Conservation (phyloP, 768 basidiomycete species). For the Gloeopeniophorella convolvens region DNA sequence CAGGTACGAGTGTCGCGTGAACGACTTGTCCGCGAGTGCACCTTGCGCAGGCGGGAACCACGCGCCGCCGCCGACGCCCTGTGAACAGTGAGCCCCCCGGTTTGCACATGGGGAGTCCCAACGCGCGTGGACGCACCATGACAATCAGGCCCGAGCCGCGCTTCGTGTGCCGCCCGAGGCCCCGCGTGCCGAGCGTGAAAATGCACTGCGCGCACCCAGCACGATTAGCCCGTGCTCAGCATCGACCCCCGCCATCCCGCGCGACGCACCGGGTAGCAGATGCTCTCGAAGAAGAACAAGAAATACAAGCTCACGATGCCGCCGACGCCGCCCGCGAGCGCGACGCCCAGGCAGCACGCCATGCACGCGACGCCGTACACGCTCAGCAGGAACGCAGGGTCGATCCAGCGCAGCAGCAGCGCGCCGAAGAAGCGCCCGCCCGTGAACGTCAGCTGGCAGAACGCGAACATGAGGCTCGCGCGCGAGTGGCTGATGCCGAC, state of each 20-base stretch:
- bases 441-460: constrained; percentile 65
- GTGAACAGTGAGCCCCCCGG: no score
- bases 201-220: constrained; percentile 49
- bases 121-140: constrained; percentile 35
- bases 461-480: constrained; percentile 63
- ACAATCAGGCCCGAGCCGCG: constrained; percentile 57
- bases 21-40: constrained; percentile 42
- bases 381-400: constrained; percentile 56
- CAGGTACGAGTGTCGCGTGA: constrained; percentile 50
- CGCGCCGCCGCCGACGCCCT: constrained; percentile 61
- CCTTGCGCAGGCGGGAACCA: constrained; percentile 63
- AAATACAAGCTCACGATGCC: constrained; percentile 57
- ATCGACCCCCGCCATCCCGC: no score
- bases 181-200: constrained; percentile 61
- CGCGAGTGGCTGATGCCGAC: constrained; percentile 43
- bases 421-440: constrained; percentile 59
- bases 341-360: constrained; percentile 44
- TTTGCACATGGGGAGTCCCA: neutral
- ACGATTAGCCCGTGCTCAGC: no score
- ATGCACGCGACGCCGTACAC: constrained; percentile 47
- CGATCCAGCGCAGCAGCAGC: constrained; percentile 51
- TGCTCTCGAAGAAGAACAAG: constrained; percentile 72
- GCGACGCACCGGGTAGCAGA: constrained; percentile 54
- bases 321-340: constrained; percentile 43
- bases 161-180: constrained; percentile 54